Evolutionary conservation across 192 early-diverging fungal species (phyloP), one percentile per base, ranked within the genome.

Genomic region (Podochytrium sp.): DNA sequence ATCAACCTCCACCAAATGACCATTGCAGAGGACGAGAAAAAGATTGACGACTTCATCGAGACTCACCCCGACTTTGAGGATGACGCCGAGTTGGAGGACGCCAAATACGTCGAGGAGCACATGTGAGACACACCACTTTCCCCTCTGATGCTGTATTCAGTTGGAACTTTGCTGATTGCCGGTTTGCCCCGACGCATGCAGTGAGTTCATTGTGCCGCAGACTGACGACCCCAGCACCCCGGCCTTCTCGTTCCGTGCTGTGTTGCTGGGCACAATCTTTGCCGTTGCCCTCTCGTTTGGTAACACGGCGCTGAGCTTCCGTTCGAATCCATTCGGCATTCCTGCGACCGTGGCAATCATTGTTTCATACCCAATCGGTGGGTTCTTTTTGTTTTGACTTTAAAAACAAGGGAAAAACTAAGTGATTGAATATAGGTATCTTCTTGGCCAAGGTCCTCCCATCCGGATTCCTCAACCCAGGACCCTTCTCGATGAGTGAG

Each of bases 401-500:
- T n/a, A n/a, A n/a, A n/a, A n/a, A n/a, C n/a, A n/a, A n/a, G n/a
- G n/a, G n/a, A n/a, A n/a, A n/a, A n/a, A n/a, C n/a, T n/a, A n/a
- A n/a, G n/a, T n/a, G n/a, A n/a, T n/a, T n/a, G n/a, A n/a, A n/a
- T n/a, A 61, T 90, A 3, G 95, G 95, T 1, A 78, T 84, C 5
- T 55, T 92, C 27, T 68, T 92, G 76, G 91, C 90, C 12, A 92
- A 0, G 25, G 53, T 87, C n/a, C 66, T 93, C 47, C 90, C 91
- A n/a, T 92, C 89, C 14, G 40, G 53, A 5, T 29, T 78, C 39
- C 25, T 74, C 40, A 85, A 89, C 64, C 85, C 86, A 12, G 86
- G 88, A 5, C 80, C 81, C 10, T 97, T 95, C 81, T 87, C 84
- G 66, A 89, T 94, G 73, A 97, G n/a, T n/a, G n/a, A n/a, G 93